Evolutionary conservation across 2,329 filamentous ascomycete species (phyloP), one percentile per base, ranked within the genome.

Genomic region (Grosmannia clavigera): DNA sequence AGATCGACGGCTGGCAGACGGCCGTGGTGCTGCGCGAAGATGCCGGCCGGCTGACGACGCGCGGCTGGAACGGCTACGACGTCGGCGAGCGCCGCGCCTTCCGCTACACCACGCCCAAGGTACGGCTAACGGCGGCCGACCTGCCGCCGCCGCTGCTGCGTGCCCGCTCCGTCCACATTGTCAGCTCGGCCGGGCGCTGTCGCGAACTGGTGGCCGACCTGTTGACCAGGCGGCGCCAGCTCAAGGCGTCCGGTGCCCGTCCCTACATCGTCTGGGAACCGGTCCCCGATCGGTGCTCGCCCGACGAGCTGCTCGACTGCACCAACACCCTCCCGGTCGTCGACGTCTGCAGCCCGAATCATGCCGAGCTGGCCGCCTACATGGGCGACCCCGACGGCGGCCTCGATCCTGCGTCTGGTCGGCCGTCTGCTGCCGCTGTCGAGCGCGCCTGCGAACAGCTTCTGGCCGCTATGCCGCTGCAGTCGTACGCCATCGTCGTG

Each of bases 241-340:
- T 31, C 19, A 27, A 53, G 29, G 62, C 66, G 31, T 29, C 12
- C 29, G 29, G 29, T 4, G 14, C 35, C 40, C 80, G 81, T 55
- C 88, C 92, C 1, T 73, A 91, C 7, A 90, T 96, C 70, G 83
- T 97, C 58, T 99, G 92, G 92, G 94, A 99, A 70, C 94, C 94
- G 0, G 88, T 96, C 1, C 94, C 94, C 1, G 90, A 96, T 71
- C 79, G 90, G 1, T 96, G 92, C 71, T 86, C 81, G 0, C 85
- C 90, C 0, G 82, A 84, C 51, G 80, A 86, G 69, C 73, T 86
- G 33, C 75, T 85, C 12, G 84, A 84, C 67, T 83, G 79, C 69
- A 85, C 82, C 57, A 85, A 85, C 65, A 80, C 80, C 12, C 74
- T 86, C 14, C 81, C 81, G 0, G 71, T 84, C 19, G 75, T 86